phyloP scores from a whole-genome alignment of 108 stramenopile species.

The Stephanodiscus minutulus region DNA sequence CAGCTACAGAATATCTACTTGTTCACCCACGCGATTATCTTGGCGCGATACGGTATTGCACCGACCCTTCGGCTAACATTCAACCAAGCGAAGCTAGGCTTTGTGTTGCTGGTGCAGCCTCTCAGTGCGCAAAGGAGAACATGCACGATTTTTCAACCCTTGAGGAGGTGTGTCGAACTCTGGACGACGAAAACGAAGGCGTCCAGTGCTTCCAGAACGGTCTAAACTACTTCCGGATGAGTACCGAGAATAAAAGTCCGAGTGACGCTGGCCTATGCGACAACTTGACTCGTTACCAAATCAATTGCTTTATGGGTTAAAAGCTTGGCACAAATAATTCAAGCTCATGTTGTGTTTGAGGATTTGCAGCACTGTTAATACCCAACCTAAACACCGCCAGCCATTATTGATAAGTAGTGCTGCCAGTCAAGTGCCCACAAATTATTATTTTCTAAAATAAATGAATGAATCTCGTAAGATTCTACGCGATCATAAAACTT shows the following conservation, averaged over 20 bases:
- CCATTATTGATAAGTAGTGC: too few relatives aligned
- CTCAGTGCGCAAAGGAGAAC: slow-evolving; percentile 36
- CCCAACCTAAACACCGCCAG: background rate
- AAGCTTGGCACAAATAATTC: background rate
- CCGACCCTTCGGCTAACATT: slow-evolving; percentile 22
- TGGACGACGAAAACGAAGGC: slow-evolving; percentile 7
- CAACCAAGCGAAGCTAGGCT: background rate
- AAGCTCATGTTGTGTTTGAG: background rate
- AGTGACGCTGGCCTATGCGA: slow-evolving; percentile 22
- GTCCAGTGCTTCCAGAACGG: slow-evolving; percentile 8
- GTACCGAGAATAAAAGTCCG: slow-evolving; percentile 13
- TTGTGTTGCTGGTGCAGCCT: slow-evolving; percentile 24
- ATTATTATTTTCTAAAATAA: too few relatives aligned
- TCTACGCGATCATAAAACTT: too few relatives aligned
- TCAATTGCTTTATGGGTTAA: background rate
- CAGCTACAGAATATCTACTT: slow-evolving; percentile 39
- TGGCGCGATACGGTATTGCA: slow-evolving; percentile 24
- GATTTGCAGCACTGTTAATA: background rate
- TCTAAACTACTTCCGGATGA: slow-evolving; percentile 12
- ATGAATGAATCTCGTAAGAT: too few relatives aligned
- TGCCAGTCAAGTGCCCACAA: too few relatives aligned
- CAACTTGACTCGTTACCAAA: slow-evolving; percentile 9
- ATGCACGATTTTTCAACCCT: slow-evolving; percentile 20
- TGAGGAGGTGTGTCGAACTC: slow-evolving; percentile 26
- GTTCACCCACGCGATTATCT: slow-evolving; percentile 32